Evolutionary conservation across 2,329 filamentous ascomycete genomes (phyloP).

Genomic region (Fusarium sp.): DNA sequence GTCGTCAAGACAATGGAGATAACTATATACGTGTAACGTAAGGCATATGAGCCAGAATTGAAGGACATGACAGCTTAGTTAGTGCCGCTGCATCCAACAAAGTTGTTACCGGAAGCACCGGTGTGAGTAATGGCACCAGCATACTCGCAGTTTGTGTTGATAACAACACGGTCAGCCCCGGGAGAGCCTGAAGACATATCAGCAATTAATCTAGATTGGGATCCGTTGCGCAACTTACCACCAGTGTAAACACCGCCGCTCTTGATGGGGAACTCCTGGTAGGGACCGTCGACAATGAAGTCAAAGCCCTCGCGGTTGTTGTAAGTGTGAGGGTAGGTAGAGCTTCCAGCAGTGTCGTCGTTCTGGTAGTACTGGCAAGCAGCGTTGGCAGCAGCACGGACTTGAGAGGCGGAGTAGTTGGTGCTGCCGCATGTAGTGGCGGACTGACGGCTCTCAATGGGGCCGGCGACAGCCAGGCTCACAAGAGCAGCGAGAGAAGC

Average conservation of each 20-base stretch:
- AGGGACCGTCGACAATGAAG: slow-evolving; percentile 48
- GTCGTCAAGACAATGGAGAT: background rate
- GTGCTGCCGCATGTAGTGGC: slow-evolving; percentile 46
- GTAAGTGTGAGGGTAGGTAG: slow-evolving; percentile 52
- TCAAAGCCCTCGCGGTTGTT: slow-evolving; percentile 52
- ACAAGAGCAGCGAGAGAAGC: slow-evolving; percentile 43
- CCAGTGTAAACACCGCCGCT: slow-evolving; percentile 48
- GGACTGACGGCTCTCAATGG: slow-evolving; percentile 38
- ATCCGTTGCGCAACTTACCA: slow-evolving; percentile 32
- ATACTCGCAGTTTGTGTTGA: slow-evolving; percentile 65
- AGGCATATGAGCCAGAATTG: background rate
- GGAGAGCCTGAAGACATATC: slow-evolving; percentile 52
- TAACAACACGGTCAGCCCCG: slow-evolving; percentile 73
- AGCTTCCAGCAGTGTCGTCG: slow-evolving; percentile 42
- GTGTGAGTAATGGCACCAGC: slow-evolving; percentile 77
- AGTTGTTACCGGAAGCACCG: slow-evolving; percentile 73
- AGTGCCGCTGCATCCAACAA: slow-evolving; percentile 66
- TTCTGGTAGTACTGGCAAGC: slow-evolving; percentile 41
- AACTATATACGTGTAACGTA: background rate
- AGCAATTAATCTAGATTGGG: rapidly evolving
- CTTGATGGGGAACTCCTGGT: slow-evolving; percentile 53
- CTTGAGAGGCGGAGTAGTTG: slow-evolving; percentile 42
- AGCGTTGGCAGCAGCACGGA: slow-evolving; percentile 43
- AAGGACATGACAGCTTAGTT: background rate
- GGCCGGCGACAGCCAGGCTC: slow-evolving; percentile 42